A percentile compares a stretch with the other conserved stretches of the same genome.
Evolutionary conservation across 257 asterid species (phyloP).

Genomic region (Solanum chiquidenum): DNA sequence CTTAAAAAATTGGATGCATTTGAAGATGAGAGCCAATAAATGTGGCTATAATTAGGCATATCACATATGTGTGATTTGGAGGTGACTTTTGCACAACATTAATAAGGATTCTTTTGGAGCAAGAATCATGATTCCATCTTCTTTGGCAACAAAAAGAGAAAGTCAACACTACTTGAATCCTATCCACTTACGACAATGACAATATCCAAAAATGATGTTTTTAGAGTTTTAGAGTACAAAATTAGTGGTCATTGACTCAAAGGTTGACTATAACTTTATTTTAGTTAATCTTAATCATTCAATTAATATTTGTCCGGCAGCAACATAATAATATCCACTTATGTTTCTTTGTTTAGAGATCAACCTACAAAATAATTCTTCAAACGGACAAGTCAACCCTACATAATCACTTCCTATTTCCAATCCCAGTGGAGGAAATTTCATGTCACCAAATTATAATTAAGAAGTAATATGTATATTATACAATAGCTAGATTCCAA

Average conservation of each 20-base stretch:
- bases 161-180: background rate
- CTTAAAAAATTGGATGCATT: background rate
- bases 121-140: background rate
- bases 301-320: background rate
- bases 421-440: background rate
- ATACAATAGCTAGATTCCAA: background rate
- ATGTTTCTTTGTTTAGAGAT: background rate
- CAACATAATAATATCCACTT: background rate
- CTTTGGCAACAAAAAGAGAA: background rate
- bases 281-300: background rate
- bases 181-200: background rate
- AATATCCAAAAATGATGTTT: background rate
- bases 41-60: background rate
- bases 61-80: background rate
- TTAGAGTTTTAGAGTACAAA: background rate
- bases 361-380: background rate
- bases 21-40: background rate
- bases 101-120: background rate
- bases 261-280: background rate
- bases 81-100: background rate
- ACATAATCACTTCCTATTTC: background rate
- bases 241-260: background rate
- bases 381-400: background rate
- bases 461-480: background rate
- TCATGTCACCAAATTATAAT: background rate